Base-by-base conservation (phyloP, 371 early-diverging fungal species). In the Syncephalis plumigaleata region DNA sequence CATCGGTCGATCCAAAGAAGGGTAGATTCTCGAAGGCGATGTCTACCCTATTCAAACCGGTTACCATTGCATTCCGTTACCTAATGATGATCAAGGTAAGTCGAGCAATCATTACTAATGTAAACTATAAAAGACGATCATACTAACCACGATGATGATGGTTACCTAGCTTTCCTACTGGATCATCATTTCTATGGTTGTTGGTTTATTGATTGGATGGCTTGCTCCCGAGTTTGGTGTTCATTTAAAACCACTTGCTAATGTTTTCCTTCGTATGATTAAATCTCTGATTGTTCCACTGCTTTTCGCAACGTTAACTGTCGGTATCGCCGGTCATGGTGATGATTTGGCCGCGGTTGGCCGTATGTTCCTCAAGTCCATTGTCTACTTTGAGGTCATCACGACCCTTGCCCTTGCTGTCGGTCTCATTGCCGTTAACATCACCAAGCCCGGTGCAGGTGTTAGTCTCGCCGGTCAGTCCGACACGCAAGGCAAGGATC, bases 301-400 rank as follows among this genome's bases (percentile, higher is more conserved):
- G 24, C 74, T 86, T 42, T 82, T 82, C 57, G 68, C 76, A 2
- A 75, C 74, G 2, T 56, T 83, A 2, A 74, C 80, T 25, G 73
- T 78, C 36, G 87, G 80, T 46, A 82, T 85, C 56, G 73, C 72
- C 24, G 78, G 82, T 13, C 87, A 86, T 49, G 73, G 74, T n/a
- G 79, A 79, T 48, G 79, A 81, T 58, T 59, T 81, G 27, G 58
- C 52, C 8, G 58, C 65, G 31, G 70, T 80, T 23, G 80, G 77
- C 36, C 67, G 68, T n/a, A 52, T 79, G 24, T 78, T 77, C n/a
- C 42, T 79, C 54, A 79, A 79, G 58, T 62, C 73, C 1, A 63
- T 79, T 27, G 57, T 76, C 45, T 80, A 80, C 49, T 80, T 80
- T 55, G 76, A 75, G 55, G 55, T 78, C 0, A 70, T 75, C 27